These are phyloP conservation scores for Metschnikowia cerradonensis DNA, from an alignment of 805 yeast genomes.

Conservation along the genomic window DNA sequence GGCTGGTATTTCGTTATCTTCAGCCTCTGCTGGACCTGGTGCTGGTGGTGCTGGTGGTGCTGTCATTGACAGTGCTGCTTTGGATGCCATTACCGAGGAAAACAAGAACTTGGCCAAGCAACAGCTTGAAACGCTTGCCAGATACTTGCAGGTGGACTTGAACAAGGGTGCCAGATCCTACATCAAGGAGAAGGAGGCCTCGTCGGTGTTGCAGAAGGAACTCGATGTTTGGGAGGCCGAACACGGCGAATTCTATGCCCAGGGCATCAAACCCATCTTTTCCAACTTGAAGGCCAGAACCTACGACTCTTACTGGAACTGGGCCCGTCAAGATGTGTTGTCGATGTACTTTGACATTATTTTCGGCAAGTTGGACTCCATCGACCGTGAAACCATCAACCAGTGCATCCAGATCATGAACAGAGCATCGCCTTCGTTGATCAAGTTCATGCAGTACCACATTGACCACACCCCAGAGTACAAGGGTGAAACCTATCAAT, in stretches of 20 bases:
- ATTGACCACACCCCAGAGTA: slow-evolving; percentile 76
- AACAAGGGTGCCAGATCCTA: slow-evolving; percentile 85
- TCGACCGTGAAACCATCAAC: slow-evolving; percentile 93
- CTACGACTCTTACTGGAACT: slow-evolving; percentile 98
- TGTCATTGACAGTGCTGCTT: slow-evolving; percentile 90
- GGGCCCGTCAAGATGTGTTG: slow-evolving; percentile 98
- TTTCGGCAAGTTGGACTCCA: slow-evolving; percentile 84
- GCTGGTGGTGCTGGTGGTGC: slow-evolving; percentile 73
- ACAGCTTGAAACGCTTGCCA: slow-evolving; percentile 86
- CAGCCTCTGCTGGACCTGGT: slow-evolving; percentile 55
- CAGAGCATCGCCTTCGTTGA: slow-evolving; percentile 88
- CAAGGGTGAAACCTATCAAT: slow-evolving; percentile 88
- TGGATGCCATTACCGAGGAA: slow-evolving; percentile 75
- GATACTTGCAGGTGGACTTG: slow-evolving; percentile 89
- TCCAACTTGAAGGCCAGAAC: slow-evolving; percentile 91
- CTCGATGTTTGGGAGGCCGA: slow-evolving; percentile 82
- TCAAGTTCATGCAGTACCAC: slow-evolving; percentile 93
- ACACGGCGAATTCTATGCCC: slow-evolving; percentile 88
- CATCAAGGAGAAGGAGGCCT: slow-evolving; percentile 79
- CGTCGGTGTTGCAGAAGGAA: slow-evolving; percentile 78
- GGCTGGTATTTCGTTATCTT: slow-evolving; percentile 71
- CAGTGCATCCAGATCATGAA: slow-evolving; percentile 98
- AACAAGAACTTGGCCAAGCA: slow-evolving; percentile 68
- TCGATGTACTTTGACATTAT: slow-evolving; percentile 93
- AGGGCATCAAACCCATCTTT: slow-evolving; percentile 87